A percentile compares a stretch with the other conserved stretches of the same genome.
Conservation (phyloP, 257 asterid species). For the Primulina eburnea region DNA sequence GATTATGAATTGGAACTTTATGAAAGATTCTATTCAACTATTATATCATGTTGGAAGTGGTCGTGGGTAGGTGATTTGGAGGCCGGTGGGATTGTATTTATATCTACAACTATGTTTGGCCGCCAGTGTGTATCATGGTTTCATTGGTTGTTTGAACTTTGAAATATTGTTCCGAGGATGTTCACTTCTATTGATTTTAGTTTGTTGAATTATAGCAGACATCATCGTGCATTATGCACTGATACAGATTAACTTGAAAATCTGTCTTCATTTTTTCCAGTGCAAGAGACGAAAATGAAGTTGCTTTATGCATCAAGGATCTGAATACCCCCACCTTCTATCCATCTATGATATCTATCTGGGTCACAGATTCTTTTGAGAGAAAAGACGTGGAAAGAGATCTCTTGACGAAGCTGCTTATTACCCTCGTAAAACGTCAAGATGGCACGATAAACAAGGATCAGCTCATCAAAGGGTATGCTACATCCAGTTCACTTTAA, state of each 20-base stretch:
- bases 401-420: conserved; percentile 63
- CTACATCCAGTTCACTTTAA: background rate
- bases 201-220: background rate
- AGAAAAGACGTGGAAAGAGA: conserved; percentile 78
- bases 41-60: background rate
- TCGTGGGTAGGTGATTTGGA: background rate
- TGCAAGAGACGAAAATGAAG: conserved; percentile 79
- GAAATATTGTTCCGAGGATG: background rate
- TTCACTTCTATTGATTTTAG: background rate
- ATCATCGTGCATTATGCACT: background rate
- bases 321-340: conserved; percentile 67
- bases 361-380: conserved; percentile 90
- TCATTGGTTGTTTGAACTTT: background rate
- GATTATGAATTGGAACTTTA: background rate
- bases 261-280: conserved; percentile 37
- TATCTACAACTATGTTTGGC: background rate
- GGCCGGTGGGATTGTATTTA: background rate
- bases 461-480: conserved; percentile 82
- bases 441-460: conserved; percentile 48
- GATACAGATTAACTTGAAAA: conserved; percentile 10
- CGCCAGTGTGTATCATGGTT: background rate
- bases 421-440: conserved; percentile 52
- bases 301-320: conserved; percentile 77
- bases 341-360: conserved; percentile 76
- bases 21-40: background rate